phyloP scores from a whole-genome alignment of 768 basidiomycete genomes.

The Tulasnella sp. region DNA sequence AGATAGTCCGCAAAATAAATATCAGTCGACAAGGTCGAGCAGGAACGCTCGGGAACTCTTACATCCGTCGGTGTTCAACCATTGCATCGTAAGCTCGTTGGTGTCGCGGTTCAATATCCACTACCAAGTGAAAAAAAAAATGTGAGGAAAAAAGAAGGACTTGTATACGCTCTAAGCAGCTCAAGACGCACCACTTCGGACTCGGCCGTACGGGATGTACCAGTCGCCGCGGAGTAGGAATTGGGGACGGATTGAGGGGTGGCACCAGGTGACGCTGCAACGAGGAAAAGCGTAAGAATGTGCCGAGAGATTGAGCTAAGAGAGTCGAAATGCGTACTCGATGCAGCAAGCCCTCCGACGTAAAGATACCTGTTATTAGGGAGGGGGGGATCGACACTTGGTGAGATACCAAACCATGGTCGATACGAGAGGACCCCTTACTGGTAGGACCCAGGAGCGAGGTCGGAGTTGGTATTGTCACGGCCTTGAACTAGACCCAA shows the following conservation, averaged over 20 bases:
- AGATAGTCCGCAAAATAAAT: background rate
- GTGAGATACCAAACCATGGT: background rate
- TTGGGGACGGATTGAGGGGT: background rate
- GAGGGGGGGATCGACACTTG: too few relatives aligned
- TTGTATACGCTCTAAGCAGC: background rate
- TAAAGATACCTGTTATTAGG: background rate
- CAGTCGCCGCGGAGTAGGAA: background rate
- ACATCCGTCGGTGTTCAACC: background rate
- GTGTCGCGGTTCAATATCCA: background rate
- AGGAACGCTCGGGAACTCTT: background rate
- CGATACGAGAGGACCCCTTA: background rate
- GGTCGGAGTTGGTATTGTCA: background rate
- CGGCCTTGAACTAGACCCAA: too few relatives aligned
- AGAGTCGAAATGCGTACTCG: background rate
- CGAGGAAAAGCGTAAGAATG: background rate
- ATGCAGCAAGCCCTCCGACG: background rate
- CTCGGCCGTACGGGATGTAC: background rate
- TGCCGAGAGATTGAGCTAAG: background rate
- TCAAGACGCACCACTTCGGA: background rate
- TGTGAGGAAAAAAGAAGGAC: background rate
- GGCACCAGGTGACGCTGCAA: background rate
- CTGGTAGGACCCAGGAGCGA: background rate
- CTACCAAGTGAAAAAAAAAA: background rate
- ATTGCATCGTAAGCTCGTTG: background rate
- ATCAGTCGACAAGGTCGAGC: background rate